phyloP scores from a whole-genome alignment of 345 rosid genomes.

The Rhizophora apiculata region DNA sequence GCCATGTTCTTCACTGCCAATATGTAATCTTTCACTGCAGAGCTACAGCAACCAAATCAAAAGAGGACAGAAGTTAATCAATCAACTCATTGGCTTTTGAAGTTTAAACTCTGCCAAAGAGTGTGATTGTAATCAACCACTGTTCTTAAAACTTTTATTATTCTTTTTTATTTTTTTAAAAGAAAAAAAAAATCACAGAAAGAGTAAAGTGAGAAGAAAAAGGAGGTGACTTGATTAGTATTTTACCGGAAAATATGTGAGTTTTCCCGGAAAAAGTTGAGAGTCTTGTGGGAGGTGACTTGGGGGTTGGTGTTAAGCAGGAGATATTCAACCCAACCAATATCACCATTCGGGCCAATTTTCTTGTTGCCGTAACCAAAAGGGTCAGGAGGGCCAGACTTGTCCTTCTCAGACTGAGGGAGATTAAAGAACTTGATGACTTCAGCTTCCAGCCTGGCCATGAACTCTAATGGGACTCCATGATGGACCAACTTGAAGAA shows the following conservation, averaged over 20 bases:
- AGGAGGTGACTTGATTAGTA: not conserved
- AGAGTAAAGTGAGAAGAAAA: not conserved
- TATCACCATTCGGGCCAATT: slow-evolving; percentile 49
- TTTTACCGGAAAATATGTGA: slow-evolving; percentile 33
- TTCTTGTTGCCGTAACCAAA: slow-evolving; percentile 51
- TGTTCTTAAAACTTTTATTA: not conserved
- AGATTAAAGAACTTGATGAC: slow-evolving; percentile 38
- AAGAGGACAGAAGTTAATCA: not conserved
- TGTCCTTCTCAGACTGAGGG: slow-evolving; percentile 36
- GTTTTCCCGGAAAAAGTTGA: slow-evolving; percentile 17
- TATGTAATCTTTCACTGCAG: slow-evolving; percentile 21
- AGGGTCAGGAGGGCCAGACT: slow-evolving; percentile 38
- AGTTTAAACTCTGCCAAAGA: too few relatives aligned
- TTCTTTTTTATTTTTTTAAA: too few relatives aligned
- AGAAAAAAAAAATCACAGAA: not conserved
- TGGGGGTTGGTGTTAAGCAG: slow-evolving; percentile 33
- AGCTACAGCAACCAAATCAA: slow-evolving; percentile 5
- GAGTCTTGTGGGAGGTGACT: slow-evolving; percentile 10
- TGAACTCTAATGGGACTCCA: slow-evolving; percentile 37
- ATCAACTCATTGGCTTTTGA: too few relatives aligned
- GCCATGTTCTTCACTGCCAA: slow-evolving; percentile 22
- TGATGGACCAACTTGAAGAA: slow-evolving; percentile 54
- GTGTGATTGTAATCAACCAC: too few relatives aligned
- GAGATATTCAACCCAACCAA: slow-evolving; percentile 58
- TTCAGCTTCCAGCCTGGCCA: slow-evolving; percentile 33